These are phyloP conservation scores for Lasiodiplodia sp. DNA, from an alignment of 2,329 filamentous ascomycete genomes.

Conservation along the genomic window DNA sequence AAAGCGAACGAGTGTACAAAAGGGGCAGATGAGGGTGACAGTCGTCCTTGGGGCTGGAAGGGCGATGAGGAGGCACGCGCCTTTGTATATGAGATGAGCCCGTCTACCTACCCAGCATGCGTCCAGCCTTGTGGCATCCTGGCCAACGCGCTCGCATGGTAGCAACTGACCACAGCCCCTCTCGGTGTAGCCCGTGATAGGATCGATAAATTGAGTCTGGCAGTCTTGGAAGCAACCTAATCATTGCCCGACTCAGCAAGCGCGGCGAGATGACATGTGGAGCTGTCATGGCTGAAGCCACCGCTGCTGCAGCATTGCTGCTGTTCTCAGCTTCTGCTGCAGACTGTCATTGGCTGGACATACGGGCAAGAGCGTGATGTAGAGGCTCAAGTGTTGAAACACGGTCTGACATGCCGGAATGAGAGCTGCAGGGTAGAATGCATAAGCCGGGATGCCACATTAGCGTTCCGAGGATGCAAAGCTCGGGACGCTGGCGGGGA, in stretches of 20 bases:
- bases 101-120: background rate
- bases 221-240: conserved; percentile 14
- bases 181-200: conserved; percentile 10
- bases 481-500: conserved; percentile 20
- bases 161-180: conserved; percentile 16
- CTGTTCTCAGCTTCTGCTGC: conserved; percentile 12
- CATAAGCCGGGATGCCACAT: background rate
- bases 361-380: conserved; percentile 2
- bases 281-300: conserved; percentile 3
- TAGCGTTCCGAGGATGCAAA: conserved; percentile 7
- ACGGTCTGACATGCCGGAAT: conserved; percentile 1
- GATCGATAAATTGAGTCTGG: conserved; percentile 17
- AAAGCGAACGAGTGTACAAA: background rate
- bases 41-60: conserved; percentile 1
- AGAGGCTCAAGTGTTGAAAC: conserved; percentile 27
- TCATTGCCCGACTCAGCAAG: conserved; percentile 24
- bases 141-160: conserved; percentile 3
- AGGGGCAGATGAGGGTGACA: background rate
- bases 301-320: conserved; percentile 12
- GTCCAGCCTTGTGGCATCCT: conserved; percentile 16
- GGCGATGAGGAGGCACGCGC: background rate
- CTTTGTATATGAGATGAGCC: conserved; percentile 4
- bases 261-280: conserved; percentile 22
- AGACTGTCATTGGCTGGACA: background rate
- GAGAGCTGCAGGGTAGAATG: conserved; percentile 1